Percentiles rank a stretch among this genome's conserved stretches.
Conservation (phyloP, 805 yeast species). For the Candida golubevii region DNA sequence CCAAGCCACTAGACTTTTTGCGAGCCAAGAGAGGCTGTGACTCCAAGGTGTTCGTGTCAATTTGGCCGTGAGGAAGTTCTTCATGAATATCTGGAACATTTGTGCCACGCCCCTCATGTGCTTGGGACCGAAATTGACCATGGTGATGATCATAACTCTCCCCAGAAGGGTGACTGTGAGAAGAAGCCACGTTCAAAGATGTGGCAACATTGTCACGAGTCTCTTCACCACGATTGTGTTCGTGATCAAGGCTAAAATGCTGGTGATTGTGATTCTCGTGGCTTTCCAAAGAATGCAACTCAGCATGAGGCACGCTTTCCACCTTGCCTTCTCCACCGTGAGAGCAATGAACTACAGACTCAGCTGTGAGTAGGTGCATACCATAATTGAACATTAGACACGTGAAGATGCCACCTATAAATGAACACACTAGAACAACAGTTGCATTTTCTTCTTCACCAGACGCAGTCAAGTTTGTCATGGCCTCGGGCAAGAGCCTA, state of each 20-base stretch:
- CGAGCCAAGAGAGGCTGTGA: conserved; percentile 11
- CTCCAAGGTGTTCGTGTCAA: conserved; percentile 2
- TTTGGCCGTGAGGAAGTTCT: background rate
- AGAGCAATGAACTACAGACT: conserved; percentile 81
- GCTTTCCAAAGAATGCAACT: conserved; percentile 2
- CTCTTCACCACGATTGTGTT: conserved; percentile 12
- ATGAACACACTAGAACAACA: conserved; percentile 40
- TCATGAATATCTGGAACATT: background rate
- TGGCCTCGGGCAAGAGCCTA: conserved; percentile 69
- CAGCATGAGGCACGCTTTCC: conserved; percentile 14
- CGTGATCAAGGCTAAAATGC: conserved; percentile 12
- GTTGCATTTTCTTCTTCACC: conserved; percentile 20
- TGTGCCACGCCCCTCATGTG: background rate
- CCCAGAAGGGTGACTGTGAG: background rate
- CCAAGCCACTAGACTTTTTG: conserved; percentile 20
- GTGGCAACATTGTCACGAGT: conserved; percentile 7
- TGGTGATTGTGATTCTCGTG: conserved; percentile 9
- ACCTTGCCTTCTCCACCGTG: conserved; percentile 45
- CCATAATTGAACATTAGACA: conserved; percentile 59
- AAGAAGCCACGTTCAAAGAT: conserved; percentile 12
- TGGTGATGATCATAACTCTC: background rate
- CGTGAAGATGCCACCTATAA: conserved; percentile 54
- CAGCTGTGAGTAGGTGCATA: conserved; percentile 72
- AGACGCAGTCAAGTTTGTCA: conserved; percentile 39
- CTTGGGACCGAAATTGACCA: background rate